Evolutionary conservation across 1,139 yeast genomes (phyloP).

Genomic region (Blastobotrys arbuscula): DNA sequence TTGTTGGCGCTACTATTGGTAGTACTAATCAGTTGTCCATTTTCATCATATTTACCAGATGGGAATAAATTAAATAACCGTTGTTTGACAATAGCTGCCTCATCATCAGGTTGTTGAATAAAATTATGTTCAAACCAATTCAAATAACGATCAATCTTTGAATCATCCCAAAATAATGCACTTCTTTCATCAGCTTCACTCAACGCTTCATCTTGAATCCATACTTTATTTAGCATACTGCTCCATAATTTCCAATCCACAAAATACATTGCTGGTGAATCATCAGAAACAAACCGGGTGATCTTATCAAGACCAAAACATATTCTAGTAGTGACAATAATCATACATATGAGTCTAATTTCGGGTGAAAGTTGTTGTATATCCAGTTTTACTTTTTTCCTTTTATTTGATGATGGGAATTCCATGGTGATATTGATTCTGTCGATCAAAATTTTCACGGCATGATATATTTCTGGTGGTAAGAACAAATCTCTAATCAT

Average conservation of each 20-base stretch:
- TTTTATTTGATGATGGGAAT: neutral
- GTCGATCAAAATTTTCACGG: constrained; percentile 17
- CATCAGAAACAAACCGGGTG: constrained; percentile 9
- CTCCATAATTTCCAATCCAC: constrained; percentile 34
- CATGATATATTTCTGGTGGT: constrained; percentile 34
- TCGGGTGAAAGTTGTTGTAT: constrained; percentile 15
- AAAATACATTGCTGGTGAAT: constrained; percentile 19
- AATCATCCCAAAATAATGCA: constrained; percentile 28
- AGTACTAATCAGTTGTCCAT: constrained; percentile 9
- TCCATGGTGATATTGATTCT: constrained; percentile 10
- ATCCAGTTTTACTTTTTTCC: neutral
- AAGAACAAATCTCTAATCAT: constrained; percentile 30
- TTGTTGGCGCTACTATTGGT: constrained; percentile 5
- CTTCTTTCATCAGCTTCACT: constrained; percentile 27
- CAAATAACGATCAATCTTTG: constrained; percentile 27
- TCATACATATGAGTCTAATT: constrained; percentile 16
- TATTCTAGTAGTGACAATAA: constrained; percentile 30
- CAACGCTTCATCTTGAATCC: constrained; percentile 30
- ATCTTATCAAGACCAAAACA: constrained; percentile 33
- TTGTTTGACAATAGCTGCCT: constrained; percentile 11
- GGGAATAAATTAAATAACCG: constrained; percentile 24
- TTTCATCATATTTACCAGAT: constrained; percentile 16
- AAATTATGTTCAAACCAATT: constrained; percentile 29
- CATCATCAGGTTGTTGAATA: constrained; percentile 3
- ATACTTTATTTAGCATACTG: constrained; percentile 29